phyloP scores from a whole-genome alignment of 208 protist species.

The Hexamita inflata region DNA sequence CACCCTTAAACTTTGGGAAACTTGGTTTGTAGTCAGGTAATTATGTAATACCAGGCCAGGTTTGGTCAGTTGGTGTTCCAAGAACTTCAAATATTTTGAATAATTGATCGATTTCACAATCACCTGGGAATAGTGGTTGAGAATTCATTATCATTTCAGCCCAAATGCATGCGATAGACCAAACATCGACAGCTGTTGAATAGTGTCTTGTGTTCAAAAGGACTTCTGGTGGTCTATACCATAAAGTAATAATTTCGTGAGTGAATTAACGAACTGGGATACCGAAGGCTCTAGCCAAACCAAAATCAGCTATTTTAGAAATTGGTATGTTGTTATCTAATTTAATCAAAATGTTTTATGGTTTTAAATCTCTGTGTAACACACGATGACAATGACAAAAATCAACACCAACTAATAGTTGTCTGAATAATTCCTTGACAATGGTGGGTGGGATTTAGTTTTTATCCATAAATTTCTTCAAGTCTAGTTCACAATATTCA shows the following conservation, averaged over 20 bases:
- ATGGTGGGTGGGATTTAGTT: neutral
- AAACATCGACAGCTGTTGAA: constrained; percentile 91
- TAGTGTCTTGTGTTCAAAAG: constrained; percentile 89
- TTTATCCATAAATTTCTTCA: constrained; percentile 56
- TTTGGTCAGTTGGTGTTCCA: constrained; percentile 35
- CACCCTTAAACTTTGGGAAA: constrained; percentile 27
- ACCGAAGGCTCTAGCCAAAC: constrained; percentile 37
- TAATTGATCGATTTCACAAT: constrained; percentile 42
- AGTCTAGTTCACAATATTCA: constrained; percentile 60
- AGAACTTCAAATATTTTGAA: constrained; percentile 45
- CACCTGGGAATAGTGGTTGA: constrained; percentile 38
- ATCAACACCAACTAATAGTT: constrained; percentile 65
- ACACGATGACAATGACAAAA: constrained; percentile 75
- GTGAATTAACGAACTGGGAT: constrained; percentile 43
- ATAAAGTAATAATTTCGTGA: constrained; percentile 71
- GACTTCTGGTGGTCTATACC: constrained; percentile 99
- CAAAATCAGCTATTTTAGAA: constrained; percentile 35
- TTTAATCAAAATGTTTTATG: constrained; percentile 77
- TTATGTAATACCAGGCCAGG: constrained; percentile 31
- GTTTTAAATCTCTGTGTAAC: constrained; percentile 78
- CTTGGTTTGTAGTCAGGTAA: constrained; percentile 15
- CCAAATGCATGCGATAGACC: constrained; percentile 96
- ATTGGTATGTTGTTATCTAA: constrained; percentile 28
- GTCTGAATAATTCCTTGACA: constrained; percentile 49
- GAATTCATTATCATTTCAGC: constrained; percentile 74